These are phyloP conservation scores for Vaccinium darrowii DNA, from an alignment of 148 eudicot species.

Conservation along the genomic window DNA sequence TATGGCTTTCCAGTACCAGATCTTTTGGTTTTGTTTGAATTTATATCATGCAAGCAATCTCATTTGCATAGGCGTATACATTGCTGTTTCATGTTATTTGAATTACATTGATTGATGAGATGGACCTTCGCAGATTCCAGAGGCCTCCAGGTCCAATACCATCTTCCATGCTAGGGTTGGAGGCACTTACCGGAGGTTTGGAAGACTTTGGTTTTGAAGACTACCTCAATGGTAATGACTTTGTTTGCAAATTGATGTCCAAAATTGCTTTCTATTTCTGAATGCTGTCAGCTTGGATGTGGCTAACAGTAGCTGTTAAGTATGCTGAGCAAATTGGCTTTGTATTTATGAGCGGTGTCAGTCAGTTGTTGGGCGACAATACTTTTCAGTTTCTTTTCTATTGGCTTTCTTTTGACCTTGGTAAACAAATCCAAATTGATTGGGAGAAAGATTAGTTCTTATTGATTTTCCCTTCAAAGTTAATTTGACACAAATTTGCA, in stretches of 20 bases:
- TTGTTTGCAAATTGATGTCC: too few species aligned
- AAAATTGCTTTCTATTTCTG: not conserved
- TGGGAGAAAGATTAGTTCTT: not conserved
- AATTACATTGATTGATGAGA: not conserved
- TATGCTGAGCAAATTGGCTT: not conserved
- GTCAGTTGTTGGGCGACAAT: not conserved
- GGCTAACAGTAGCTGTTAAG: not conserved
- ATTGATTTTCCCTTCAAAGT: not conserved
- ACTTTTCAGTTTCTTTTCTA: not conserved
- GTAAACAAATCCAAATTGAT: not conserved
- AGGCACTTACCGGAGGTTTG: constrained; percentile 65
- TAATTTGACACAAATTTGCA: not conserved
- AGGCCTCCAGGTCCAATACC: constrained; percentile 87
- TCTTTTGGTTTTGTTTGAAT: not conserved
- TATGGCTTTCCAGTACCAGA: not conserved
- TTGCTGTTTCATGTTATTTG: not conserved
- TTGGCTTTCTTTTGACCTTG: not conserved
- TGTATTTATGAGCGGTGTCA: not conserved
- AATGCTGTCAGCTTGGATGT: not conserved
- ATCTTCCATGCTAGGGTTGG: constrained; percentile 88
- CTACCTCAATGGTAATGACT: constrained; percentile 67
- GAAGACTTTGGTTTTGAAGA: constrained; percentile 86
- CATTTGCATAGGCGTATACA: not conserved
- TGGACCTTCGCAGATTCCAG: constrained; percentile 60
- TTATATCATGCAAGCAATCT: not conserved